These are phyloP conservation scores for Synchytrium microbalum DNA, from an alignment of 371 early-diverging fungal species.

Conservation along the genomic window DNA sequence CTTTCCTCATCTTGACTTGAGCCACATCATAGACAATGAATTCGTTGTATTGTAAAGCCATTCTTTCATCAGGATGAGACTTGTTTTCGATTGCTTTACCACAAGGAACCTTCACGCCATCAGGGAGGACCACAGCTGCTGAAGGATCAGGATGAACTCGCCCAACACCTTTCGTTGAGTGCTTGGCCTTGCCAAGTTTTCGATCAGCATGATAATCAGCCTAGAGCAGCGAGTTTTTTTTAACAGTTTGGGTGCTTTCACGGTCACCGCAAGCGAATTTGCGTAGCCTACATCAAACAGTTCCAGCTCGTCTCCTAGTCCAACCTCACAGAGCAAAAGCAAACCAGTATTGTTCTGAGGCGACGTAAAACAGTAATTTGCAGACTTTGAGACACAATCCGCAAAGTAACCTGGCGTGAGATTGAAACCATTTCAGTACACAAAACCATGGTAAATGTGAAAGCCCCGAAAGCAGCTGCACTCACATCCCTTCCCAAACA, in stretches of 20 bases:
- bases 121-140: slow-evolving; percentile 18
- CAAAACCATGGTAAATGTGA: too few relatives aligned
- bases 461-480: too few relatives aligned
- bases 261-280: slow-evolving; percentile 7
- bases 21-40: slow-evolving; percentile 51
- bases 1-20: slow-evolving; percentile 52
- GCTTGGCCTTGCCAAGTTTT: slow-evolving; percentile 25
- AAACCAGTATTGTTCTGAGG: slow-evolving; percentile 33
- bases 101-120: slow-evolving; percentile 33
- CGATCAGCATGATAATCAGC: slow-evolving; percentile 48
- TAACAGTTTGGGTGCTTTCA: slow-evolving; percentile 19
- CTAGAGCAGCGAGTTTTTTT: too few relatives aligned
- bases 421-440: neutral
- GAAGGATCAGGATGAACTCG: slow-evolving; percentile 39
- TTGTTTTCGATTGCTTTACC: slow-evolving; percentile 25
- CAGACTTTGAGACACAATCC: slow-evolving; percentile 56
- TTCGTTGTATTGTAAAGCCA: slow-evolving; percentile 30
- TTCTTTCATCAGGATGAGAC: slow-evolving; percentile 16
- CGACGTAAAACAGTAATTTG: slow-evolving; percentile 53
- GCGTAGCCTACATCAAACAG: slow-evolving; percentile 9
- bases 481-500: slow-evolving; percentile 62
- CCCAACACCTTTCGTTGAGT: slow-evolving; percentile 52
- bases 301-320: slow-evolving; percentile 40
- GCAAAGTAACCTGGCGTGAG: slow-evolving; percentile 64
- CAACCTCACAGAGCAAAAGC: slow-evolving; percentile 58